Conservation (phyloP, 768 basidiomycete genomes). For the Hygrocybe coccinea region DNA sequence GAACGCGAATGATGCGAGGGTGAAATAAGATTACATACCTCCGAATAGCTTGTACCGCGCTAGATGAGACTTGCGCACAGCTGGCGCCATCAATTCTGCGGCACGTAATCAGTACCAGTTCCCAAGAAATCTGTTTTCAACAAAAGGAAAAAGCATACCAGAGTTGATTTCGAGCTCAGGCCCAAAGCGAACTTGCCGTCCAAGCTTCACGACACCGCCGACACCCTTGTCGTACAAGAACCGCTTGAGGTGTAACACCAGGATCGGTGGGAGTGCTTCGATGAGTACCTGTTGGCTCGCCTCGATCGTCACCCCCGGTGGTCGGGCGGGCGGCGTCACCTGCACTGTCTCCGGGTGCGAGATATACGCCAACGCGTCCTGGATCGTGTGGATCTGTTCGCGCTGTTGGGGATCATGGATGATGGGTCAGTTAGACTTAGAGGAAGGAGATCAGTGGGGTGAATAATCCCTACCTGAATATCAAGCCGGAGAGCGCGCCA, state of each 20-base stretch:
- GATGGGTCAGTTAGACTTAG: no score
- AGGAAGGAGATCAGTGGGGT: no score
- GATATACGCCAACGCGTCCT: constrained; percentile 76
- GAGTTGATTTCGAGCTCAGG: constrained; percentile 71
- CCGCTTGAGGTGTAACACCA: constrained; percentile 86
- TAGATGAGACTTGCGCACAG: constrained; percentile 40
- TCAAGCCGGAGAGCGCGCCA: constrained; percentile 87
- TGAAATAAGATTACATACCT: constrained; percentile 41
- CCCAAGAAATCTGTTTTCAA: background rate
- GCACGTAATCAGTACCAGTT: background rate
- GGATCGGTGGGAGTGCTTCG: constrained; percentile 75
- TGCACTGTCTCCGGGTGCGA: constrained; percentile 79
- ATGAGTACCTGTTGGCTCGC: constrained; percentile 62
- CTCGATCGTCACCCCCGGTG: constrained; percentile 56
- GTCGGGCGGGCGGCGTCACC: constrained; percentile 51
- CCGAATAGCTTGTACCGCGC: constrained; percentile 79
- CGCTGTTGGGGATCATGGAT: constrained; percentile 38
- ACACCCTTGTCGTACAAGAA: constrained; percentile 79
- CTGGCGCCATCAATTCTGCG: constrained; percentile 58
- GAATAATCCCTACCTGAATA: constrained; percentile 59
- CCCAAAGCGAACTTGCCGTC: constrained; percentile 74
- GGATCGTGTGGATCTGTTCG: constrained; percentile 69
- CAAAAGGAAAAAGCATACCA: constrained; percentile 39
- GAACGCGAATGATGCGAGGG: background rate
- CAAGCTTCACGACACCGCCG: constrained; percentile 78